phyloP scores from a whole-genome alignment of 257 asterid species.

The Solanum lycopersicoides region DNA sequence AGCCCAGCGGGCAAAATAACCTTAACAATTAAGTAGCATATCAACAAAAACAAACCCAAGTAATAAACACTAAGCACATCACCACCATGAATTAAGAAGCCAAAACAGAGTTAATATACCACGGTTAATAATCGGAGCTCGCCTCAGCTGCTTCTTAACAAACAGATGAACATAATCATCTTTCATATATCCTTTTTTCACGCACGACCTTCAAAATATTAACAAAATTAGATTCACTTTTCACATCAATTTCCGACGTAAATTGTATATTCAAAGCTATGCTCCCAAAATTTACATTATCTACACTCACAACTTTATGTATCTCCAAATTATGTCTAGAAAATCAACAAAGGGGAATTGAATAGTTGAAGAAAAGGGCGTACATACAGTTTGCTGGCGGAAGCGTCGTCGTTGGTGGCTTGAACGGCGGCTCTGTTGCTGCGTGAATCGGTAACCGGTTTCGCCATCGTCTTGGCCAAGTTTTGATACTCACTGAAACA shows the following conservation, averaged over 20 bases:
- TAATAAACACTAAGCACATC: not conserved
- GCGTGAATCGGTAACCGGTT: constrained; percentile 45
- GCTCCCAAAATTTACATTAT: not conserved
- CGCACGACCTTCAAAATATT: constrained; percentile 59
- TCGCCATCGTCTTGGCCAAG: constrained; percentile 30
- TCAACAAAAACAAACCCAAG: not conserved
- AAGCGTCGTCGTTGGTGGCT: constrained; percentile 97
- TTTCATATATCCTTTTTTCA: constrained; percentile 79
- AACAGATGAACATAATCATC: constrained; percentile 76
- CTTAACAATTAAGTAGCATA: constrained; percentile 24
- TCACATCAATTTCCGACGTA: not conserved
- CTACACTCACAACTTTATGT: not conserved
- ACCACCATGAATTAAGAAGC: not conserved
- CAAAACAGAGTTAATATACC: constrained; percentile 31
- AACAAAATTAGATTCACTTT: not conserved
- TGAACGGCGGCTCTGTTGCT: constrained; percentile 86
- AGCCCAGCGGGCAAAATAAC: constrained; percentile 93
- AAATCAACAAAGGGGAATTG: not conserved
- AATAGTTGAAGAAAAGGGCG: not conserved
- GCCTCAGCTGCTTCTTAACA: constrained; percentile 71
- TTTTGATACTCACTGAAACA: not conserved
- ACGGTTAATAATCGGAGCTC: constrained; percentile 94
- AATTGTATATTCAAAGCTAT: not conserved
- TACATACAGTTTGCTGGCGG: constrained; percentile 84
- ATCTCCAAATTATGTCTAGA: not conserved